Conservation (phyloP, 345 rosid species). For the Pistacia atlantica region DNA sequence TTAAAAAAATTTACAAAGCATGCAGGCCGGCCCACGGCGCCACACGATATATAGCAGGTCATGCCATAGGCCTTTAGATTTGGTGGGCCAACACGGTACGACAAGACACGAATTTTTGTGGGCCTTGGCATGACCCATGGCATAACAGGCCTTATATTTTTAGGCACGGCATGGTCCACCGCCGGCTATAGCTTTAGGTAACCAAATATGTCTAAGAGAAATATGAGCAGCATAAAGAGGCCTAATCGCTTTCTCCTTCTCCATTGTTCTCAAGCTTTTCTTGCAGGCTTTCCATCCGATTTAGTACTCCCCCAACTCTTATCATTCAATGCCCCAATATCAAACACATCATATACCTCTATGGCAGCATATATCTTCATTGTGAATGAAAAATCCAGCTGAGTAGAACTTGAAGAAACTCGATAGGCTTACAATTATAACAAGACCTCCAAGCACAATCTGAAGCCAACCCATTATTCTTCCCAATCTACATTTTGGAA, state of each 20-base stretch:
- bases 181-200: conserved; percentile 38
- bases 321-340: conserved; percentile 39
- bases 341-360: conserved; percentile 52
- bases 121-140: too few species aligned
- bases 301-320: conserved; percentile 59
- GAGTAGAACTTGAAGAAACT: conserved; percentile 73
- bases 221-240: conserved; percentile 71
- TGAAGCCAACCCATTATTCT: conserved; percentile 67
- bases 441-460: conserved; percentile 60
- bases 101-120: too few species aligned
- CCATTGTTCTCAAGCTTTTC: conserved; percentile 63
- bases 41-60: too few species aligned
- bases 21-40: too few species aligned
- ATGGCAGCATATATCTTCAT: conserved; percentile 64
- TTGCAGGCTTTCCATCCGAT: conserved; percentile 56
- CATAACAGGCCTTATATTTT: too few species aligned
- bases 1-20: too few species aligned
- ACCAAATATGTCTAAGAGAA: conserved; percentile 63
- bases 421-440: conserved; percentile 56
- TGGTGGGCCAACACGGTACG: too few species aligned
- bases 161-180: too few species aligned
- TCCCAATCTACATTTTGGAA: conserved; percentile 52
- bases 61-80: too few species aligned
- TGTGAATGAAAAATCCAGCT: conserved; percentile 63
- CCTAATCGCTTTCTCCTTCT: conserved; percentile 53